These are phyloP conservation scores for Phaseolus coccineus DNA, from an alignment of 331 rosid species.

Conservation along the genomic window DNA sequence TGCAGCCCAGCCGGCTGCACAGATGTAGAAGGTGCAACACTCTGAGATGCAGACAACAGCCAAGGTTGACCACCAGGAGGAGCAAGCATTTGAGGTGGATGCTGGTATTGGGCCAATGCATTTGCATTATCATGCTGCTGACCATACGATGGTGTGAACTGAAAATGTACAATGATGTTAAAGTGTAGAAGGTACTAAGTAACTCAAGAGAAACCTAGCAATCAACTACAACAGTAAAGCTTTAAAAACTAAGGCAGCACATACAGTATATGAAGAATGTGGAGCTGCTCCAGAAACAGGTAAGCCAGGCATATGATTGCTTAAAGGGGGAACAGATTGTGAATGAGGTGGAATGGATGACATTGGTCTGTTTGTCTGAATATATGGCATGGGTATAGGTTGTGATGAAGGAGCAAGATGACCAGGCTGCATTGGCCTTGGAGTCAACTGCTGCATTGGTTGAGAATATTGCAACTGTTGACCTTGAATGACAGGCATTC, in stretches of 20 bases:
- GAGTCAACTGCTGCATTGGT: constrained; percentile 78
- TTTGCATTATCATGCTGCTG: constrained; percentile 76
- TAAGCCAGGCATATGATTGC: constrained; percentile 81
- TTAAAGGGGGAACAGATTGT: constrained; percentile 69
- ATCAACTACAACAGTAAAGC: neutral
- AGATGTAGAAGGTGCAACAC: constrained; percentile 55
- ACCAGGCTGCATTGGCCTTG: constrained; percentile 77
- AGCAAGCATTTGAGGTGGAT: constrained; percentile 76
- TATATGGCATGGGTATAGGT: constrained; percentile 68
- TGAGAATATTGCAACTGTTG: constrained; percentile 86
- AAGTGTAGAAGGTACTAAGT: constrained; percentile 13
- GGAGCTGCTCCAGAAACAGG: constrained; percentile 70
- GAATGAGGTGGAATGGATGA: constrained; percentile 69
- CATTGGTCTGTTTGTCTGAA: constrained; percentile 78
- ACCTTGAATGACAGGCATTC: constrained; percentile 69
- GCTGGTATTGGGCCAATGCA: constrained; percentile 68
- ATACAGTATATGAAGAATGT: constrained; percentile 78
- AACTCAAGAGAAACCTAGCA: constrained; percentile 26
- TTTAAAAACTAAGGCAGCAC: constrained; percentile 39
- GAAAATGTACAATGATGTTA: constrained; percentile 46
- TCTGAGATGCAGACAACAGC: constrained; percentile 74
- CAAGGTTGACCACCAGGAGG: constrained; percentile 78
- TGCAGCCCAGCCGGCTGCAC: constrained; percentile 69
- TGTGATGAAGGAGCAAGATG: constrained; percentile 71
- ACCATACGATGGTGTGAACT: constrained; percentile 71